Base-by-base conservation (phyloP, 495 filamentous ascomycete genomes). In the Trichoderma erinaceum region DNA sequence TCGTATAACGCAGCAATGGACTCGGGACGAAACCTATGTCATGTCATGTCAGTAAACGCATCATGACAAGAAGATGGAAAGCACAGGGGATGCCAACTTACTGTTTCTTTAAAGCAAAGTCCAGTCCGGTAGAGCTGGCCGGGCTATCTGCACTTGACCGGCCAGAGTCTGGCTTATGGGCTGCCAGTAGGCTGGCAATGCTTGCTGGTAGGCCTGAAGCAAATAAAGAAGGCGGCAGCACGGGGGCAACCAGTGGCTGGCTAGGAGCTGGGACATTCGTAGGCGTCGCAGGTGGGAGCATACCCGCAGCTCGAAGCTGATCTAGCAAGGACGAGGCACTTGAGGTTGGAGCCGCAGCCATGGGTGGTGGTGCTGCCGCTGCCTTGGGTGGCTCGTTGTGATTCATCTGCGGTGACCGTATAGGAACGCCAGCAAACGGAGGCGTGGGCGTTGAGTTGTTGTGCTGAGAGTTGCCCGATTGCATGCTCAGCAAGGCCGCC, bases 1-100 rank as follows among this genome's bases (percentile, higher is more conserved):
- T 92, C 91, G 75, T 95, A 93, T 7, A 97, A 84, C 43, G 81
- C 82, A 46, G 86, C 79, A 16, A 96, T 81, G 27, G 97, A 79
- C 71, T 91, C 80, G 18, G 87, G 87, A 58, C 91, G 91, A 72
- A 88, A 90, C 72, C 90, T 95, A 80, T 50, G 72, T 69, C 63
- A 67, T 11, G 7, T 41, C 10, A 50, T 68, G 71, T 78, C 69
- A 79, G 72, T 63, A 71, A 71, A 72, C 67, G 64, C 27, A 48
- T 32, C 4, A 11, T 5, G 4, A 35, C 41, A 23, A 43, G 15
- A 2, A 21, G 61, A 16, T 25, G 18, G n/a, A 6, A 65, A 18
- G 16, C n/a, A n/a, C n/a, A n/a, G n/a, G n/a, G n/a, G n/a, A n/a
- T n/a, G n/a, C 6, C 43, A 67, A 80, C 87, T 77, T 86, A 91